Evolutionary conservation across 768 basidiomycete genomes (phyloP).

Genomic region (Clavulina sp.): DNA sequence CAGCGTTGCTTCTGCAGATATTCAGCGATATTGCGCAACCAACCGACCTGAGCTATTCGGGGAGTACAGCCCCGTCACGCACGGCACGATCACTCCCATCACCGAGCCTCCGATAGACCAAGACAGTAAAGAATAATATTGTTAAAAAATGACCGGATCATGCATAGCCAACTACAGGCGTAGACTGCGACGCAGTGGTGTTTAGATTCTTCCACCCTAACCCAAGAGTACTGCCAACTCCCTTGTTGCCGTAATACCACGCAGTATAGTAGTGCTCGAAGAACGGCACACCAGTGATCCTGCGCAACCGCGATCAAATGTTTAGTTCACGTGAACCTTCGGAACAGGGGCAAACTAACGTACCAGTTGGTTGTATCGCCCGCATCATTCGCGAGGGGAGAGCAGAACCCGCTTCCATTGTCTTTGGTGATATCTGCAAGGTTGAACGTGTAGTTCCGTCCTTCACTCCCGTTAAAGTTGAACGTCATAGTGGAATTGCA

Average conservation of each 20-base stretch:
- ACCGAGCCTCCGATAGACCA: no score
- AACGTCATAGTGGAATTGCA: conserved; percentile 6
- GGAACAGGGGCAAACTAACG: neutral
- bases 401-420: conserved; percentile 7
- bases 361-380: conserved; percentile 9
- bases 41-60: no score
- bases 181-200: neutral
- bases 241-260: conserved; percentile 5
- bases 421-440: neutral
- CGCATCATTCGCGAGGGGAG: conserved; percentile 5
- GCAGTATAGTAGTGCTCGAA: conserved; percentile 8
- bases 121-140: no score
- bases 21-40: no score
- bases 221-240: conserved; percentile 2
- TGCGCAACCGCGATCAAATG: neutral
- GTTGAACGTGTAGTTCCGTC: conserved; percentile 6
- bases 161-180: neutral
- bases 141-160: neutral
- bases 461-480: conserved; percentile 5
- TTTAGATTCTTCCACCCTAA: neutral
- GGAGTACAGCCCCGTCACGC: no score
- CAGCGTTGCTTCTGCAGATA: no score
- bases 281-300: conserved; percentile 2
- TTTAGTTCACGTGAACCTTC: neutral
- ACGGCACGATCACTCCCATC: no score